A percentile compares a stretch with the other conserved stretches of the same genome.
phyloP scores from a whole-genome alignment of 768 basidiomycete genomes.

The Punctularia strigosozonata region DNA sequence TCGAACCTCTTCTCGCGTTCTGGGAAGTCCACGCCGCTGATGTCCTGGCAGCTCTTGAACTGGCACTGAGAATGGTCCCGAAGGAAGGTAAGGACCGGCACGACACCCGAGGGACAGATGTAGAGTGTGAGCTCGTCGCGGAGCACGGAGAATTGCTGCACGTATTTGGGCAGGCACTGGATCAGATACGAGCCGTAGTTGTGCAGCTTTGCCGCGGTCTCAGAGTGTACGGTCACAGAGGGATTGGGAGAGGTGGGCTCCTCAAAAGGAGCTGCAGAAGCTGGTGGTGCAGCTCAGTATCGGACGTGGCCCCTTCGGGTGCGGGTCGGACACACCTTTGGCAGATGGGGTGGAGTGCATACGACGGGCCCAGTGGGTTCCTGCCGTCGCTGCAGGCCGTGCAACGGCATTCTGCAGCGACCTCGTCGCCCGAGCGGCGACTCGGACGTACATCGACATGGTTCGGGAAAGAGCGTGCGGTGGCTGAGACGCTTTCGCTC shows the following conservation, averaged over 20 bases:
- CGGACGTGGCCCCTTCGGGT: neutral
- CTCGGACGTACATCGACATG: neutral
- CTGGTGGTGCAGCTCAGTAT: slow-evolving; percentile 17
- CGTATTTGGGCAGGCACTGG: slow-evolving; percentile 90
- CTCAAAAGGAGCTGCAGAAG: slow-evolving; percentile 68
- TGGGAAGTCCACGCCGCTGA: slow-evolving; percentile 93
- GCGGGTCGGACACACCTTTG: slow-evolving; percentile 31
- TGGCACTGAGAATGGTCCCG: slow-evolving; percentile 94
- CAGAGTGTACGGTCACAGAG: slow-evolving; percentile 55
- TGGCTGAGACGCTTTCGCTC: slow-evolving; percentile 3
- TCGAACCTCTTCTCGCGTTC: slow-evolving; percentile 91
- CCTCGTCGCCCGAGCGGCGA: slow-evolving; percentile 21
- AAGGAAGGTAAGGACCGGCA: slow-evolving; percentile 84
- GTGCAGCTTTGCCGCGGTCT: slow-evolving; percentile 71
- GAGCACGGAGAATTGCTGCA: slow-evolving; percentile 95
- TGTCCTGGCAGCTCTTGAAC: slow-evolving; percentile 87
- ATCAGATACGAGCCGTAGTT: slow-evolving; percentile 88
- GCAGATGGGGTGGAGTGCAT: slow-evolving; percentile 24
- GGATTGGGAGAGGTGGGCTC: slow-evolving; percentile 89
- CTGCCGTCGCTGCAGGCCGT: slow-evolving; percentile 19
- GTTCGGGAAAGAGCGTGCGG: slow-evolving; percentile 4
- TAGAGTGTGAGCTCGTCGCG: slow-evolving; percentile 94
- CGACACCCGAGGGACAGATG: slow-evolving; percentile 65
- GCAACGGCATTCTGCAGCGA: slow-evolving; percentile 31
- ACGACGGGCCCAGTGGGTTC: slow-evolving; percentile 19